Percentiles rank a stretch among this genome's conserved stretches.
Evolutionary conservation across 139 green algal species (phyloP).

Genomic region (Micractinium sp.): DNA sequence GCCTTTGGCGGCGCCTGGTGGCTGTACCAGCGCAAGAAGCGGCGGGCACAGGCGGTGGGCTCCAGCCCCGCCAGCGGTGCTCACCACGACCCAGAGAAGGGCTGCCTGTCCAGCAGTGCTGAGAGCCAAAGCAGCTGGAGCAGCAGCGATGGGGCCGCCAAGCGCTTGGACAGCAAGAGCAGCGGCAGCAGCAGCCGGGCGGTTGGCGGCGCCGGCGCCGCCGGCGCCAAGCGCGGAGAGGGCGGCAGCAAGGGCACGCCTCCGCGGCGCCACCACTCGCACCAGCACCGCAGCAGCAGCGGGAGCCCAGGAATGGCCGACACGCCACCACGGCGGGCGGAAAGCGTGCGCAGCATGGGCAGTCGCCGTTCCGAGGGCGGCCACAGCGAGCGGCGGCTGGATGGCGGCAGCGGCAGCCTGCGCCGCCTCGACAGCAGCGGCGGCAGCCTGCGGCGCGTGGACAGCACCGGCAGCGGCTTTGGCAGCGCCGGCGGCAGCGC

Average conservation of each 20-base stretch:
- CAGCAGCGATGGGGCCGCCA: not conserved
- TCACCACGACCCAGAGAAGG: not conserved
- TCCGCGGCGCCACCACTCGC: not conserved
- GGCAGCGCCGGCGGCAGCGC: not conserved
- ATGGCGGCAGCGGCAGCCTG: not conserved
- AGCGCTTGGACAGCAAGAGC: not conserved
- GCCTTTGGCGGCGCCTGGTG: not conserved
- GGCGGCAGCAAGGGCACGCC: not conserved
- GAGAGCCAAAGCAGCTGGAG: constrained; percentile 13
- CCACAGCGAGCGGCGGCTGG: not conserved
- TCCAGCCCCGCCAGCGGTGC: not conserved
- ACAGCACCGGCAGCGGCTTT: not conserved
- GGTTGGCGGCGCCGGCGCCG: not conserved
- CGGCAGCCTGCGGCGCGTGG: not conserved
- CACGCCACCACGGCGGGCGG: not conserved
- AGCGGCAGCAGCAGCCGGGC: not conserved
- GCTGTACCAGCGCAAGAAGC: not conserved
- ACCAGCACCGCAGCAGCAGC: not conserved
- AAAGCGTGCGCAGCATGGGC: not conserved
- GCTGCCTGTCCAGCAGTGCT: not conserved
- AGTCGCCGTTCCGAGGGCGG: not conserved
- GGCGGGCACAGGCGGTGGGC: not conserved
- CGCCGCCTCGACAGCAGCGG: not conserved
- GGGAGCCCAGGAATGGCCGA: not conserved
- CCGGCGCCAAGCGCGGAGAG: not conserved